A percentile compares a stretch with the other conserved stretches of the same genome.
These are phyloP conservation scores for Epithemia pelagica DNA, from an alignment of 108 stramenopile species.

Conservation along the genomic window DNA sequence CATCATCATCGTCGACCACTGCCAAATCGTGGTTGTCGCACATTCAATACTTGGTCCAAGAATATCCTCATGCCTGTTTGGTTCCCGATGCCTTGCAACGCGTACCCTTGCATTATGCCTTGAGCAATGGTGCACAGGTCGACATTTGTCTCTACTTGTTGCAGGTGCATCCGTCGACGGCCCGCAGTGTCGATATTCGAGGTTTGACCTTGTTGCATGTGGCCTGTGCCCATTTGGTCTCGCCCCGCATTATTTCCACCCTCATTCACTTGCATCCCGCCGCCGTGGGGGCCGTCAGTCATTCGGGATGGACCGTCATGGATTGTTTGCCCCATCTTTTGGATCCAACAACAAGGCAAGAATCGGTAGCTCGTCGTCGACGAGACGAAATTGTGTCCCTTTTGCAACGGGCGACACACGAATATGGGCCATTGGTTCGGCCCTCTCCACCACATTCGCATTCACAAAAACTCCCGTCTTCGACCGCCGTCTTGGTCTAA, in stretches of 20 bases:
- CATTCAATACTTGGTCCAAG: background rate
- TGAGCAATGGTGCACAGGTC: background rate
- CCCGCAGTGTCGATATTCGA: slow-evolving; percentile 1
- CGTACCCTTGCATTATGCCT: slow-evolving; percentile 4
- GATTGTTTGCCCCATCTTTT: background rate
- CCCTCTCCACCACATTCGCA: no score
- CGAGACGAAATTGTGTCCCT: no score
- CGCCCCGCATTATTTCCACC: background rate
- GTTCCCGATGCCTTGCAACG: slow-evolving; percentile 4
- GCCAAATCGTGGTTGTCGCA: background rate
- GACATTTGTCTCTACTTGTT: background rate
- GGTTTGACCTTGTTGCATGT: slow-evolving; percentile 3
- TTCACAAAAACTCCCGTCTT: no score
- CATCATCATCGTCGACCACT: no score
- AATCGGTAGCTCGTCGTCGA: no score
- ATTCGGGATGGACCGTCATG: background rate
- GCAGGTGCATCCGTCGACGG: background rate
- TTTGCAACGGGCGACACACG: no score
- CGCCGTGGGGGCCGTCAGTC: background rate
- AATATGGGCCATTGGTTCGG: no score
- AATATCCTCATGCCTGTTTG: slow-evolving; percentile 2
- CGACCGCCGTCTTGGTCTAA: no score
- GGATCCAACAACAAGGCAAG: no score
- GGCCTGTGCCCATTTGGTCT: background rate
- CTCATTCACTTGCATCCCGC: background rate